Evolutionary conservation across 2,329 filamentous ascomycete species (phyloP).

Genomic region (Claviceps monticola): DNA sequence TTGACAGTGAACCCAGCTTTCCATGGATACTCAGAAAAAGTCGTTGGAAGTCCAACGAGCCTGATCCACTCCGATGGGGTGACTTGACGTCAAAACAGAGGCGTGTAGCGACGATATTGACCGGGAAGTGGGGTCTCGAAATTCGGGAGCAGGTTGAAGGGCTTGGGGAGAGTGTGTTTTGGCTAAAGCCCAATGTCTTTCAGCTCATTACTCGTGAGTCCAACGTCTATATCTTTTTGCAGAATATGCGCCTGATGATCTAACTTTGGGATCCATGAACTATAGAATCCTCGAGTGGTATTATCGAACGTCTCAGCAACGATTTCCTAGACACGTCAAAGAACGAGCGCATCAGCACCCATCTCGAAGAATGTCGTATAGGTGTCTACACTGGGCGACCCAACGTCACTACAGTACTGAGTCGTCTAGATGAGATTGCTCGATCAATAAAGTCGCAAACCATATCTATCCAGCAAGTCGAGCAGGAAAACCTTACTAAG

Average conservation of each 20-base stretch:
- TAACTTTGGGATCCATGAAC: background rate
- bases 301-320: slow-evolving; percentile 16
- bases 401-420: slow-evolving; percentile 19
- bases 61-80: slow-evolving; percentile 7
- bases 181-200: slow-evolving; percentile 27
- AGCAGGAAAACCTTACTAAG: slow-evolving; percentile 7
- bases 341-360: slow-evolving; percentile 17
- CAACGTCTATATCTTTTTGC: background rate
- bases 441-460: slow-evolving; percentile 13
- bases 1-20: slow-evolving; percentile 11
- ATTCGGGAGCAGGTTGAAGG: slow-evolving; percentile 30
- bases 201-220: slow-evolving; percentile 31
- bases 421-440: slow-evolving; percentile 20
- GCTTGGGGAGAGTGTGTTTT: slow-evolving; percentile 27
- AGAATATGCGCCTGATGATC: background rate
- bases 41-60: slow-evolving; percentile 28
- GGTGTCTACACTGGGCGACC: slow-evolving; percentile 18
- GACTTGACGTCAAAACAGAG: slow-evolving; percentile 23
- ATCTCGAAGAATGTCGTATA: slow-evolving; percentile 11
- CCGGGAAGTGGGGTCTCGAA: slow-evolving; percentile 35
- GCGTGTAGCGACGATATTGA: slow-evolving; percentile 30
- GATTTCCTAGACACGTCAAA: slow-evolving; percentile 18
- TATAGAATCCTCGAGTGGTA: slow-evolving; percentile 8
- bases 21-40: slow-evolving; percentile 27
- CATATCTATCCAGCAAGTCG: slow-evolving; percentile 13